phyloP scores from a whole-genome alignment of 192 early-diverging fungal genomes.

The Glomus cerebriforme region DNA sequence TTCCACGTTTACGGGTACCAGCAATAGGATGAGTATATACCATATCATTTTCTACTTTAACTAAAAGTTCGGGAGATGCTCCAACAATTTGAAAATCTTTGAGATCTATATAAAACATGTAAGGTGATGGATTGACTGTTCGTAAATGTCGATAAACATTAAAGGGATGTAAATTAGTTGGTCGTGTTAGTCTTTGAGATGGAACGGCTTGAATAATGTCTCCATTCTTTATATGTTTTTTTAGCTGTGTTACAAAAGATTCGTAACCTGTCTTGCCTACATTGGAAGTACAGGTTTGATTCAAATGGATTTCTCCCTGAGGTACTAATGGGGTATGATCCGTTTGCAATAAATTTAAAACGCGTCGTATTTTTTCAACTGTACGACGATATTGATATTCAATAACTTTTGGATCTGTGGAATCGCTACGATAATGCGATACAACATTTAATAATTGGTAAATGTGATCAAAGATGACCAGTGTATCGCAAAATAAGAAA shows the following conservation, averaged over 20 bases:
- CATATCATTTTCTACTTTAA: conserved; percentile 80
- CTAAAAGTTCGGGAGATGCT: conserved; percentile 97
- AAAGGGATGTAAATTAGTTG: conserved; percentile 92
- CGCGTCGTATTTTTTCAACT: conserved; percentile 64
- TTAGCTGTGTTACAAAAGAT: conserved; percentile 82
- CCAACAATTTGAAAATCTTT: conserved; percentile 94
- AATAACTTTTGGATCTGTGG: conserved; percentile 55
- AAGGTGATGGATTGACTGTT: conserved; percentile 97
- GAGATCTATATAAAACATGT: conserved; percentile 99
- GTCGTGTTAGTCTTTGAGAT: conserved; percentile 84
- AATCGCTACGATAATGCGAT: conserved; percentile 78
- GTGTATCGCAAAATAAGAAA: conserved; percentile 93
- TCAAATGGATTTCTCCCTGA: conserved; percentile 72
- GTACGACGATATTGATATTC: conserved; percentile 71
- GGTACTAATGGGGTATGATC: conserved; percentile 76
- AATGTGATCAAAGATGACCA: conserved; percentile 95
- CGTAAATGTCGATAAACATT: conserved; percentile 97
- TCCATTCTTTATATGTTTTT: conserved; percentile 90
- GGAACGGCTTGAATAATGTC: conserved; percentile 99
- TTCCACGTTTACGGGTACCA: conserved; percentile 91
- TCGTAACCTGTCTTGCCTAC: conserved; percentile 91
- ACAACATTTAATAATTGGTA: conserved; percentile 91
- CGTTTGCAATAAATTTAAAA: conserved; percentile 67
- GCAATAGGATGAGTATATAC: conserved; percentile 98
- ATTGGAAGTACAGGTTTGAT: conserved; percentile 78